Conservation (phyloP, 139 green algal species). For the Edaphochlamys debaryana region DNA sequence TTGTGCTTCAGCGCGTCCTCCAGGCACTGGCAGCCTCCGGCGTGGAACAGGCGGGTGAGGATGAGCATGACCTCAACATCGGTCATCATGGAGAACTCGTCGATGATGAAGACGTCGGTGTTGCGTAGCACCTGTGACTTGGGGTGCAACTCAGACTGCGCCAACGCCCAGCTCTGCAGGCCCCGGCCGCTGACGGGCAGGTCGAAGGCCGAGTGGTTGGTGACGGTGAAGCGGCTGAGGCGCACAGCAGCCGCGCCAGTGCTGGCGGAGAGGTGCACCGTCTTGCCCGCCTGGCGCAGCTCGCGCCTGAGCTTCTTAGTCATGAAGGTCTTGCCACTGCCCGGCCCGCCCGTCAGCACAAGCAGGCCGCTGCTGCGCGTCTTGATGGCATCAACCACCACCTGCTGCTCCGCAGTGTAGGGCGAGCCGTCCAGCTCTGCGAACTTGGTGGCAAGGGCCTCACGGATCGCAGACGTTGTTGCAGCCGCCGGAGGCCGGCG, state of each 20-base stretch:
- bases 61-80: background rate
- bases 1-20: background rate
- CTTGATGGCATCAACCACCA: background rate
- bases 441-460: background rate
- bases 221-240: background rate
- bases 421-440: background rate
- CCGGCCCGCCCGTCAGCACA: background rate
- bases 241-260: background rate
- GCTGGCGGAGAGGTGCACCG: background rate
- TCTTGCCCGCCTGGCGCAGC: background rate
- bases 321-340: no score
- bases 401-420: background rate
- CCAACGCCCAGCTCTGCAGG: background rate
- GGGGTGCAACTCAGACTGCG: background rate
- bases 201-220: background rate
- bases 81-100: constrained; percentile 20
- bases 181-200: background rate
- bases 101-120: background rate
- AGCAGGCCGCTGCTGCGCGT: background rate
- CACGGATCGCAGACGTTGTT: background rate
- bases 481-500: no score
- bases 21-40: background rate
- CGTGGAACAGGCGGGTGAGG: background rate
- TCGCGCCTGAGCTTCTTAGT: background rate
- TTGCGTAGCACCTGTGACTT: background rate